phyloP scores from a whole-genome alignment of 2,329 filamentous ascomycete genomes.

The Fusarium drepaniforme region DNA sequence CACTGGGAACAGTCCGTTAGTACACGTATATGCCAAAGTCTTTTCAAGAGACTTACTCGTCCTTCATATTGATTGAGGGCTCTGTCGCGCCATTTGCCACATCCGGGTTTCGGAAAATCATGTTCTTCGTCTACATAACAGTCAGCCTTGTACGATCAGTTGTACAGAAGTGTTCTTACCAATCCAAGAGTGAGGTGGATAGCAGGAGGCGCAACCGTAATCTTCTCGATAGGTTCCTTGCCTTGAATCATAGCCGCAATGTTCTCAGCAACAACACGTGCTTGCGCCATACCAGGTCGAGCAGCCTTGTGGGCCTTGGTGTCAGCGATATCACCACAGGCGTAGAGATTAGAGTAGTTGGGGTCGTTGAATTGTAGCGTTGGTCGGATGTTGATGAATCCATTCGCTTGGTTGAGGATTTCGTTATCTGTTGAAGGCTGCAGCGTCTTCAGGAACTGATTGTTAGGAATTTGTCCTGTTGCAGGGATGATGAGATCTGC shows the following conservation, averaged over 20 bases:
- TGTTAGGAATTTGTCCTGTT: constrained; percentile 43
- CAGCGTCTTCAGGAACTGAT: constrained; percentile 37
- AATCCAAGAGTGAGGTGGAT: constrained; percentile 41
- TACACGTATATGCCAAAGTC: rapidly evolving
- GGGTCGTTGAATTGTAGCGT: constrained; percentile 41
- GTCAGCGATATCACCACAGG: constrained; percentile 43
- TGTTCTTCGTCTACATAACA: constrained; percentile 33
- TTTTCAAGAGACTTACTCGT: constrained; percentile 22
- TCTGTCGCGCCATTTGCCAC: constrained; percentile 30
- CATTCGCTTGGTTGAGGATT: constrained; percentile 36
- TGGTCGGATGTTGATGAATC: constrained; percentile 37
- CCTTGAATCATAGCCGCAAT: constrained; percentile 38
- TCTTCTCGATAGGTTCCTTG: constrained; percentile 10
- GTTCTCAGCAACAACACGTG: constrained; percentile 37
- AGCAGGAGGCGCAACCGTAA: constrained; percentile 34
- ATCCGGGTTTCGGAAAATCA: constrained; percentile 43
- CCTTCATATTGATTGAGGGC: constrained; percentile 34
- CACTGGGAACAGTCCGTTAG: constrained; percentile 5
- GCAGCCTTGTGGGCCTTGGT: constrained; percentile 44
- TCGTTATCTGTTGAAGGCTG: constrained; percentile 6
- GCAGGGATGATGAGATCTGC: constrained; percentile 41
- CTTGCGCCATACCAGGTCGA: constrained; percentile 34
- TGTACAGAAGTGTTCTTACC: constrained; percentile 3
- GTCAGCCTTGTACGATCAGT: neutral
- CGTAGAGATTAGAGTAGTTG: constrained; percentile 38